Percentiles rank a stretch among this genome's conserved stretches.
Evolutionary conservation across 2,329 filamentous ascomycete genomes (phyloP).

Genomic region (Dissoconium aciculare): DNA sequence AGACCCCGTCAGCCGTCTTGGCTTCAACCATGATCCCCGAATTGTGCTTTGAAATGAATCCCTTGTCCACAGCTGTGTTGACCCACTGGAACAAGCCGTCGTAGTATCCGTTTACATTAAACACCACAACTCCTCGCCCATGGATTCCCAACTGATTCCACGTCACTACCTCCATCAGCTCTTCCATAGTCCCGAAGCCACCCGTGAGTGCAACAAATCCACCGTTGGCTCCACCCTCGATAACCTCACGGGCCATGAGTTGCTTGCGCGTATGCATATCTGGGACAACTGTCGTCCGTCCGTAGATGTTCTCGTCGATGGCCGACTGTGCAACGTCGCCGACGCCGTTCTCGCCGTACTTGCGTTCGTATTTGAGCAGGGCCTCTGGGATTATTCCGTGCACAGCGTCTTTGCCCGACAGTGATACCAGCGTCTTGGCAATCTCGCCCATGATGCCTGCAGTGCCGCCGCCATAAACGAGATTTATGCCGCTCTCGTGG

Average conservation of each 20-base stretch:
- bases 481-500: conserved; percentile 58
- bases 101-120: conserved; percentile 86
- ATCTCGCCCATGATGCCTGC: conserved; percentile 92
- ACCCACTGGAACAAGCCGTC: conserved; percentile 77
- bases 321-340: conserved; percentile 34
- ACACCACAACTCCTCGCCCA: conserved; percentile 58
- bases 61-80: conserved; percentile 54
- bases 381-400: conserved; percentile 89
- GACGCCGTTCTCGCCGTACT: conserved; percentile 31
- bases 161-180: conserved; percentile 78
- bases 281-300: conserved; percentile 70
- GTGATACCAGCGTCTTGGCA: conserved; percentile 67
- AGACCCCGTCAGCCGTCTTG: conserved; percentile 53
- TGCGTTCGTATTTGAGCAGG: conserved; percentile 61
- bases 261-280: conserved; percentile 97
- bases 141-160: conserved; percentile 97
- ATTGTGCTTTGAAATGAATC: conserved; percentile 61
- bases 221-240: conserved; percentile 63
- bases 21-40: conserved; percentile 67
- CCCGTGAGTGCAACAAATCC: conserved; percentile 82
- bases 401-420: conserved; percentile 66
- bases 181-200: conserved; percentile 90
- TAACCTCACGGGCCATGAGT: conserved; percentile 80
- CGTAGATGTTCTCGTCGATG: conserved; percentile 54
- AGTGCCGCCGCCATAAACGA: conserved; percentile 93